A percentile compares a stretch with the other conserved stretches of the same genome.
phyloP scores from a whole-genome alignment of 176 grass and related monocot species.

The barley (Hordeum vulgare) region MorexV3_pseudomolecules_assembly NC_058519.1:1814025-1814524 shows the following conservation, averaged over 20 bases:
- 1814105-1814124: too few relatives aligned
- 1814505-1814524: rapidly evolving
- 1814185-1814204: neutral
- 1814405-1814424: conserved; percentile 43
- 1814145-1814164: neutral
- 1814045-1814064: too few relatives aligned
- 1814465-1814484: conserved; percentile 40
- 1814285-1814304: conserved; percentile 42
- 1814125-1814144: neutral
- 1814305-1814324: conserved; percentile 49
- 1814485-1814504: neutral
- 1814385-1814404: conserved; percentile 56
- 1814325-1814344: conserved; percentile 54
- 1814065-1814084: too few relatives aligned
- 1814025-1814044: too few relatives aligned
- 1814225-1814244: neutral
- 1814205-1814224: neutral
- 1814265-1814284: neutral
- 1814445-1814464: conserved; percentile 59
- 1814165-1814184: conserved; percentile 28
- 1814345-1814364: conserved; percentile 59
- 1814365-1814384: conserved; percentile 60
- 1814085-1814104: neutral
- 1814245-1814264: neutral
- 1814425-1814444: conserved; percentile 12